phyloP scores from a whole-genome alignment of 352 stramenopile genomes.

The Aphanomyces stellatus region DNA sequence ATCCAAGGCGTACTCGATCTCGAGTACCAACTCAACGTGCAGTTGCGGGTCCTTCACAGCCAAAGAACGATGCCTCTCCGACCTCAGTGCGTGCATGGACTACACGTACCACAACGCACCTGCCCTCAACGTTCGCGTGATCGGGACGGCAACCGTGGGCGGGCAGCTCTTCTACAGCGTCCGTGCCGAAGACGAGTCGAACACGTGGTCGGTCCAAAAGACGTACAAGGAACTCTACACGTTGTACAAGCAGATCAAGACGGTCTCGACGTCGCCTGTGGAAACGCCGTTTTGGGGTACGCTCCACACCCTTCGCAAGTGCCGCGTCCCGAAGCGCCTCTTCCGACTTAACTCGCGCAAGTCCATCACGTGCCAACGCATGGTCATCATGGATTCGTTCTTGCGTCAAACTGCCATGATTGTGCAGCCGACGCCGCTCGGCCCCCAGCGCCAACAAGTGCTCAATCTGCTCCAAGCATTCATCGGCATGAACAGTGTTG shows the following conservation, averaged over 20 bases:
- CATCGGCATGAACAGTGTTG: slow-evolving; percentile 38
- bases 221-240: slow-evolving; percentile 48
- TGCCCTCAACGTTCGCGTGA: slow-evolving; percentile 8
- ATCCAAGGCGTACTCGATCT: slow-evolving; percentile 19
- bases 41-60: slow-evolving; percentile 15
- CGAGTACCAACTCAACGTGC: slow-evolving; percentile 16
- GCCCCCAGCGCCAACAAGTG: slow-evolving; percentile 39
- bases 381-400: slow-evolving; percentile 61
- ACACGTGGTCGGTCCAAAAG: slow-evolving; percentile 43
- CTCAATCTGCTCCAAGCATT: slow-evolving; percentile 53
- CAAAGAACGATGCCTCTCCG: slow-evolving; percentile 18
- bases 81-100: slow-evolving; percentile 17
- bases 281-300: slow-evolving; percentile 58
- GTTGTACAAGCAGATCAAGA: slow-evolving; percentile 52
- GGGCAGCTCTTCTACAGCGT: slow-evolving; percentile 14
- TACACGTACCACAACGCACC: slow-evolving; percentile 16
- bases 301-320: slow-evolving; percentile 37
- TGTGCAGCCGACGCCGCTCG: slow-evolving; percentile 43
- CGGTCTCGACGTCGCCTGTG: slow-evolving; percentile 29
- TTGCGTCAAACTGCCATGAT: slow-evolving; percentile 51
- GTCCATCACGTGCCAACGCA: slow-evolving; percentile 42
- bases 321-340: slow-evolving; percentile 43
- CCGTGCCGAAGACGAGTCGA: slow-evolving; percentile 12
- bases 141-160: slow-evolving; percentile 7
- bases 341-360: slow-evolving; percentile 36